phyloP scores from a whole-genome alignment of 371 early-diverging fungal species.

The Mucor irregularis region DNA sequence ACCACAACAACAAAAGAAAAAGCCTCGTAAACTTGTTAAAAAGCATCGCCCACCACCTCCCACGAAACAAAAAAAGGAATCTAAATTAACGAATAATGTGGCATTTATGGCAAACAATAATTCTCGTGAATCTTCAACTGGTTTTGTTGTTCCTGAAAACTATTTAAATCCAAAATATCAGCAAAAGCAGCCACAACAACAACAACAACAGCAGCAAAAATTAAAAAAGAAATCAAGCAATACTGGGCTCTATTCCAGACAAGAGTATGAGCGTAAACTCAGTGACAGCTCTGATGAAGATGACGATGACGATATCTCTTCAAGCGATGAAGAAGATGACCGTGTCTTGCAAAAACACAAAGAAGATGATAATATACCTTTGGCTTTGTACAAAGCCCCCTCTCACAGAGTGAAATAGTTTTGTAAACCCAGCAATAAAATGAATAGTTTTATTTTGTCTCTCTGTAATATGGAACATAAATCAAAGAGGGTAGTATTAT shows the following conservation, averaged over 20 bases:
- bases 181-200: not conserved
- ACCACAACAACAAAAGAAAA: not conserved
- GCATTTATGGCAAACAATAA: conserved; percentile 9
- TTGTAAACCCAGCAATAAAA: too few relatives aligned
- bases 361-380: conserved; percentile 37
- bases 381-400: conserved; percentile 26
- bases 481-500: too few relatives aligned
- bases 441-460: too few relatives aligned
- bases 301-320: conserved; percentile 11
- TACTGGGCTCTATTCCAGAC: too few relatives aligned
- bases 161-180: conserved; percentile 24
- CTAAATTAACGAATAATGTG: conserved; percentile 9
- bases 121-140: conserved; percentile 25
- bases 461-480: too few relatives aligned
- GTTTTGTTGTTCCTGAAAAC: conserved; percentile 48
- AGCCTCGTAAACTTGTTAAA: conserved; percentile 16
- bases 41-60: conserved; percentile 5
- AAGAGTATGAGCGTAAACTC: not conserved
- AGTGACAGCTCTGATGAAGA: conserved; percentile 21
- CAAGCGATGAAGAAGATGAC: conserved; percentile 1
- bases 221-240: not conserved
- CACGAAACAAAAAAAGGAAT: conserved; percentile 4
- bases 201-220: not conserved
- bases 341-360: conserved; percentile 21
- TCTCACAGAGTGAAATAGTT: not conserved